Percentiles rank a stretch among this genome's conserved stretches.
Conservation (phyloP, 2,329 filamentous ascomycete species). For the Verticillium longisporum region DNA sequence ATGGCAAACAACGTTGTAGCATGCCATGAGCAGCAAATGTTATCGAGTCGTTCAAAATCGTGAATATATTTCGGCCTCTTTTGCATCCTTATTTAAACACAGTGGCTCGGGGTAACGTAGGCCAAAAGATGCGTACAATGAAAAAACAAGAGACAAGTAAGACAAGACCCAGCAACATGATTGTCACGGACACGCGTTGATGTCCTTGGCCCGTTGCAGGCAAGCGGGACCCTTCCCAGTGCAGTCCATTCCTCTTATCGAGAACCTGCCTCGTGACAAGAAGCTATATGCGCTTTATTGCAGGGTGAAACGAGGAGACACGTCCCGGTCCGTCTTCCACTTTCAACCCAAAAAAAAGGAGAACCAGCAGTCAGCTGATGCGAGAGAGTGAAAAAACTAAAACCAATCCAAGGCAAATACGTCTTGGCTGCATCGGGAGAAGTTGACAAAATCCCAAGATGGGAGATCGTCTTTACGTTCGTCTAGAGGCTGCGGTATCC, state of each 20-base stretch:
- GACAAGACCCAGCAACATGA: neutral
- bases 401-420: neutral
- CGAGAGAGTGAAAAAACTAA: neutral
- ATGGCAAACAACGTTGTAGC: neutral
- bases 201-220: neutral
- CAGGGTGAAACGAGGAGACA: no score
- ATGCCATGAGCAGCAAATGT: neutral
- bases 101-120: neutral
- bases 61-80: neutral
- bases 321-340: no score
- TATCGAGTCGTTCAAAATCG: neutral
- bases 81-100: neutral
- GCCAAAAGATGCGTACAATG: neutral
- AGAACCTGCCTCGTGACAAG: neutral
- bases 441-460: neutral
- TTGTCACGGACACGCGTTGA: neutral
- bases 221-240: neutral
- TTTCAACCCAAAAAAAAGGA: no score
- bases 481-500: slow-evolving; percentile 45
- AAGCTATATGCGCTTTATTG: neutral
- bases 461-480: neutral
- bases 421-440: neutral
- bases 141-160: neutral
- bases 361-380: neutral
- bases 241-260: neutral